A percentile compares a stretch with the other conserved stretches of the same genome.
These are phyloP conservation scores for Berberis thunbergii DNA, from an alignment of 164 flowering plant species.

Conservation along the genomic window DNA sequence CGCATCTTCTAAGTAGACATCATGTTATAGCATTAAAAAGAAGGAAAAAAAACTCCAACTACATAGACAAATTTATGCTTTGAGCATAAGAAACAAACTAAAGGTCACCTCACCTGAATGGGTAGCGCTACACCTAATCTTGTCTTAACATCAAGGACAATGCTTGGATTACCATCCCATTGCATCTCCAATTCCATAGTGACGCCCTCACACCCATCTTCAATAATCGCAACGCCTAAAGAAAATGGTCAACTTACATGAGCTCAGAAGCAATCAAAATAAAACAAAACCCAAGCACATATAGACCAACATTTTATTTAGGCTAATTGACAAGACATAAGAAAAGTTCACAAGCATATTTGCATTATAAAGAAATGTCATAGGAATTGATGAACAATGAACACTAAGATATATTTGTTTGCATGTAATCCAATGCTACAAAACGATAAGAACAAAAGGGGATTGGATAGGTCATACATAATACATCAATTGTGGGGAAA, in stretches of 20 bases:
- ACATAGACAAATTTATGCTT: no score
- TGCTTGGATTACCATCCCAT: constrained; percentile 97
- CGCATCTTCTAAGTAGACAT: no score
- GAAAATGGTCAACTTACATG: constrained; percentile 10
- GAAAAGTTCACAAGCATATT: neutral
- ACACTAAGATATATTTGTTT: no score
- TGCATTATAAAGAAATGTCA: no score
- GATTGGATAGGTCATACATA: no score
- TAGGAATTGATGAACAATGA: no score
- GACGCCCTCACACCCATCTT: constrained; percentile 58
- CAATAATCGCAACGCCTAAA: constrained; percentile 80
- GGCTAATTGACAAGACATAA: neutral
- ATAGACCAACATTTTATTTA: neutral
- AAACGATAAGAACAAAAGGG: no score
- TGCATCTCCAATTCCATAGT: constrained; percentile 93
- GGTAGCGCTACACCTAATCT: constrained; percentile 77
- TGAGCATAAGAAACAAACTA: no score
- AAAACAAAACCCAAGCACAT: neutral
- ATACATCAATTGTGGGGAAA: no score
- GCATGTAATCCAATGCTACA: no score
- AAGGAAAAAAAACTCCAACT: no score
- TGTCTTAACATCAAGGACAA: constrained; percentile 74
- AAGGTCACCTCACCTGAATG: constrained; percentile 50
- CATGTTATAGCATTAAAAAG: no score
- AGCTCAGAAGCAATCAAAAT: neutral